Evolutionary conservation across 106 monocot genomes (phyloP), one percentile per base, ranked within the genome.

Genomic region (Cymbidium sinense): DNA sequence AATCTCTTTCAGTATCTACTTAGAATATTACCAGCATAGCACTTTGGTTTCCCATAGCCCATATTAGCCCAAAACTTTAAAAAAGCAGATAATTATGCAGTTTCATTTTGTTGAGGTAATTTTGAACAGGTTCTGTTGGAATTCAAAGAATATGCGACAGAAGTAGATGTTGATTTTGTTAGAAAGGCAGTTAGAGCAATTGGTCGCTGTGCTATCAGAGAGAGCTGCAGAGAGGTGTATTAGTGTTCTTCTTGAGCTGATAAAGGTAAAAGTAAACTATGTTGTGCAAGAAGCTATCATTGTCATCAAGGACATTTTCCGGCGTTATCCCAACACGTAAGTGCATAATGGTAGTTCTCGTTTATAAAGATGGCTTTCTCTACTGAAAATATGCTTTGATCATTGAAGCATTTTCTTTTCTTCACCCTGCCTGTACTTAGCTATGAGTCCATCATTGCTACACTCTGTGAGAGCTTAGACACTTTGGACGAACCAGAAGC

Each of bases 151-250:
- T 99, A 99, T 89, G 98, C 98, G 28, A 99, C 98, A 36, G 98
- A 99, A 90, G 98, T 99, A 44, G 98, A 99, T 99, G 95, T 99
- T 2, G 98, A 99, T 82, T 99, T 99, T 90, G 98, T 99, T 70
- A 84, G 98, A 77, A 99, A 99, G 74, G 98, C 98, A 83, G 98
- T 99, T 35, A 94, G 98, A 81, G 98, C 98, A 55, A 99, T 99
- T 87, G 95, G 98, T 33, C 92, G 98, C 10, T 99, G 98, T 87
- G 98, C 98, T 21, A 95, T 99, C 81, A 71, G 95, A 99, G 71
- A 92, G 98, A 81, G 98, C 98, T 76, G 92, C 98, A 71, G 98
- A 99, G 73, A 83, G 98, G 27, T 99, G 98, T 79, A 99, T 99
- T 76, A 99, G 98, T 83, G 95, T 99, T 70, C 90, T 99, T 82